A percentile compares a stretch with the other conserved stretches of the same genome.
Conservation (phyloP, 176 grass and related monocot genomes). For the Bolboschoenus planiculmis region DNA sequence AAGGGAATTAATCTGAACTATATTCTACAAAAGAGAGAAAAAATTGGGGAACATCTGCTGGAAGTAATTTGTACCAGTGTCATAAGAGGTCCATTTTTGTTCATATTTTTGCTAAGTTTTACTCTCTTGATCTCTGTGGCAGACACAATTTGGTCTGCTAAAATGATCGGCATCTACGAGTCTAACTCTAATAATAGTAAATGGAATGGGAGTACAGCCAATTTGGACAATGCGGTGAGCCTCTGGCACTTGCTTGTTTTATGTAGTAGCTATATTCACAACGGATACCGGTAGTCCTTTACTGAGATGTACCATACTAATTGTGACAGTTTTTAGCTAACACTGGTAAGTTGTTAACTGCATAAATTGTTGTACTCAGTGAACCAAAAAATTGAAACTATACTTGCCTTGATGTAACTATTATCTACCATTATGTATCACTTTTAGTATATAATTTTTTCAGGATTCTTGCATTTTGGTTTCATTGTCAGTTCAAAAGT, state of each 20-base stretch:
- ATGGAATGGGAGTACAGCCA: neutral
- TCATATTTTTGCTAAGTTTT: neutral
- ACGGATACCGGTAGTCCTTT: neutral
- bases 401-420: neutral
- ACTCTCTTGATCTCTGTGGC: neutral
- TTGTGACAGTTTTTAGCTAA: neutral
- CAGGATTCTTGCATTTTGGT: neutral
- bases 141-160: neutral
- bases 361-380: neutral
- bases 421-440: neutral
- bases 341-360: neutral
- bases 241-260: neutral
- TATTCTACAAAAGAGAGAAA: neutral
- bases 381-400: neutral
- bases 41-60: neutral
- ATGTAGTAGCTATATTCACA: neutral
- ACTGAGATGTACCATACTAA: neutral
- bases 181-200: neutral
- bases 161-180: constrained; percentile 17
- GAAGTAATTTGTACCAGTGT: neutral
- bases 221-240: constrained; percentile 19
- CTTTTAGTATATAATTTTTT: neutral
- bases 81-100: neutral
- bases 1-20: neutral
- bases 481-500: neutral